Base-by-base conservation (phyloP, 192 early-diverging fungal species). In the Radiomyces spectabilis region DNA sequence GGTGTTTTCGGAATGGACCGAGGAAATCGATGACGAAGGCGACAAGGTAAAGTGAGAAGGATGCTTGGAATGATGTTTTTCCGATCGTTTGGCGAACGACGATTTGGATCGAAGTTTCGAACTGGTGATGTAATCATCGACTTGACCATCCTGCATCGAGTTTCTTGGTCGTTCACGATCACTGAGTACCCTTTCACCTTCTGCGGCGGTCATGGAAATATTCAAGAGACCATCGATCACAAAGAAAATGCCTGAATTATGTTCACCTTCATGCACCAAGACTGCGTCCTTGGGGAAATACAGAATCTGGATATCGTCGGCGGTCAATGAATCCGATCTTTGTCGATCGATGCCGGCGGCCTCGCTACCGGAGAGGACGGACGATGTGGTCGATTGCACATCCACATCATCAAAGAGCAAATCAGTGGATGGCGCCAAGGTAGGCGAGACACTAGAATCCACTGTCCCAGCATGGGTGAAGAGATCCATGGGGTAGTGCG, bases 181-280 rank as follows among this genome's bases (percentile, higher is more conserved):
- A n/a, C n/a, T n/a, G n/a, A n/a, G n/a, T n/a, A n/a, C n/a, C n/a
- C n/a, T n/a, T 31, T 48, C 46, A 27, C 46, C 46, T 31, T 48
- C 46, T 15, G 46, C 24, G 27, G 46, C 65, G 5, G 63, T 55
- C 41, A 86, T 83, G 5, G 76, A 79, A 2, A 81, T 88, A 27
- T 91, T 86, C 18, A 99, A 59, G 12, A 82, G 66, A 19, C 97
- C 97, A 63, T 96, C 92, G 62, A 99, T 83, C 3, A 97, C 85
- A 64, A 97, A 89, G 57, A 86, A 97, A 24, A 99, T 57, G 3
- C 97, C 97, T 10, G 78, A 70, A 21, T 80, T 79, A 7, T 88
- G 77, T 66, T 94, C 85, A 2, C 93, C 91, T 71, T 95, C 89
- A 40, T 84, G 74, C 19, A 94, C 78, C 13, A 99, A 66, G 3